Evolutionary conservation across 257 asterid genomes (phyloP).

Genomic region (Solanum paucissectum): DNA sequence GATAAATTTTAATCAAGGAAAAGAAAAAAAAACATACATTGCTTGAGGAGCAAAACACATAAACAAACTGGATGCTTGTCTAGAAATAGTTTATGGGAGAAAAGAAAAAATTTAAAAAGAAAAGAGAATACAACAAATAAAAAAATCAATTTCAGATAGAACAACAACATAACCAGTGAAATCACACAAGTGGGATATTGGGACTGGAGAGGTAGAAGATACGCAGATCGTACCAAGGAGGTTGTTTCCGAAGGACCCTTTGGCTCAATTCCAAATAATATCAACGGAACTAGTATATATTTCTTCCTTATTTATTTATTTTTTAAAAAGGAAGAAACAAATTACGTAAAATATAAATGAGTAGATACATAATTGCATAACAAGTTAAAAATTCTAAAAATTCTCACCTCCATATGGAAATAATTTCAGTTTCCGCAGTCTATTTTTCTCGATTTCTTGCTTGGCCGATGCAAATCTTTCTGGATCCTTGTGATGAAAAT

Average conservation of each 20-base stretch:
- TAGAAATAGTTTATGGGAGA: not conserved
- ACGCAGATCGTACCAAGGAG: not conserved
- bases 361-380: no score
- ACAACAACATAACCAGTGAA: not conserved
- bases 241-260: no score
- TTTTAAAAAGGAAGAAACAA: not conserved
- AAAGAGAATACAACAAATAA: not conserved
- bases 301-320: not conserved
- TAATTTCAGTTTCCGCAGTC: not conserved
- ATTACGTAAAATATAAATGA: not conserved
- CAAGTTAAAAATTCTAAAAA: not conserved
- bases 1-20: not conserved
- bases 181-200: not conserved
- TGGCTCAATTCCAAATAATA: not conserved
- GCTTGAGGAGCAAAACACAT: not conserved
- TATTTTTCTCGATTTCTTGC: not conserved
- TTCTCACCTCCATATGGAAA: not conserved
- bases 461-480: not conserved
- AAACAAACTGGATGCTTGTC: not conserved
- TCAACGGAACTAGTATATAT: not conserved
- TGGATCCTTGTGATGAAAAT: not conserved
- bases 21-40: not conserved
- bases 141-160: not conserved
- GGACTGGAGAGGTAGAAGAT: rapidly evolving
- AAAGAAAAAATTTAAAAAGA: not conserved